Evolutionary conservation across 2,329 filamentous ascomycete species (phyloP).

Genomic region (Trichoderma sp.): DNA sequence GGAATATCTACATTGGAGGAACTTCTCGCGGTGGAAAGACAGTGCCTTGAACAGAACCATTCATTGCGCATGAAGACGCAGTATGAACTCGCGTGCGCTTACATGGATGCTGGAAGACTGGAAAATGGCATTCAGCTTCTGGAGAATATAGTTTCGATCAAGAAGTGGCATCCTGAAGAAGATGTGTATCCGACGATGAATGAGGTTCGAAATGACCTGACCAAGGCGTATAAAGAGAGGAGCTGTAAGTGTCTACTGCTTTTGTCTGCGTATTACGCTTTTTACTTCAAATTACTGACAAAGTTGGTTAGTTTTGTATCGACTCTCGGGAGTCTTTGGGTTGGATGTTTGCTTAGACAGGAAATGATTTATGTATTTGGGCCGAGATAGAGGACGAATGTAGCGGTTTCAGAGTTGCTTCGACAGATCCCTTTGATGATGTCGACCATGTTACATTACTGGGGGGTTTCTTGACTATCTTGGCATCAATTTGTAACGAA

Average conservation of each 20-base stretch:
- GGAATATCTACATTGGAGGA: slow-evolving; percentile 12
- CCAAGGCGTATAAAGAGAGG: neutral
- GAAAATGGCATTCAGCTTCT: slow-evolving; percentile 6
- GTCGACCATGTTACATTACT: neutral
- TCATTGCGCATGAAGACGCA: slow-evolving; percentile 11
- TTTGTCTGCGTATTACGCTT: neutral
- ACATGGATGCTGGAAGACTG: neutral
- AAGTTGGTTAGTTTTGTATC: neutral
- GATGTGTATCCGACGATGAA: neutral
- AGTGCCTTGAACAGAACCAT: neutral
- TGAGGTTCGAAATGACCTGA: neutral
- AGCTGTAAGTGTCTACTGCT: neutral
- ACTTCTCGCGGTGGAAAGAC: neutral
- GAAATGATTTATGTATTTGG: neutral
- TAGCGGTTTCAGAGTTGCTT: neutral
- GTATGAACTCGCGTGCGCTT: slow-evolving; percentile 14
- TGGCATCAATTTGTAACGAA: neutral
- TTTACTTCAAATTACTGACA: neutral
- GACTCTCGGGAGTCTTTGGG: neutral
- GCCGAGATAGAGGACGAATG: neutral
- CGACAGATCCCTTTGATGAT: neutral
- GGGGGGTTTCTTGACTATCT: neutral
- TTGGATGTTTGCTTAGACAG: neutral
- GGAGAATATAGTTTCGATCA: slow-evolving; percentile 3
- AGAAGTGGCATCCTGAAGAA: neutral